phyloP scores from a whole-genome alignment of 257 asterid species.

The Solanum virginianum region DNA sequence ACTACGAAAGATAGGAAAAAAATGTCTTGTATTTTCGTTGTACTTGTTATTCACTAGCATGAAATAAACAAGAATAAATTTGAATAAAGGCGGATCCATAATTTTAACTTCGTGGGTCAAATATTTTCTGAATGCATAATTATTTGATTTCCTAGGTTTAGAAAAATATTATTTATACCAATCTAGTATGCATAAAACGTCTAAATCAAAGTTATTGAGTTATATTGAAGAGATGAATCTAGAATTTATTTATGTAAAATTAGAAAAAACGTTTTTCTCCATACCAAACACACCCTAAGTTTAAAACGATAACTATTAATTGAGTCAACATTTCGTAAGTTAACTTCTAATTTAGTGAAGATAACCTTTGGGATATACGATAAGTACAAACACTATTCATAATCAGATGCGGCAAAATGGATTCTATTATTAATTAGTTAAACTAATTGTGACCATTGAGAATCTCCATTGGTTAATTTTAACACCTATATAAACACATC shows the following conservation, averaged over 20 bases:
- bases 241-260: neutral
- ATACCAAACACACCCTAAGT: neutral
- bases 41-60: neutral
- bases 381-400: neutral
- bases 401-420: neutral
- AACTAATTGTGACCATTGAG: neutral
- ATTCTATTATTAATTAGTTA: neutral
- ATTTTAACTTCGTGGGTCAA: neutral
- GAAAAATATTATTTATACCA: neutral
- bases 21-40: neutral
- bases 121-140: neutral
- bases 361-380: neutral
- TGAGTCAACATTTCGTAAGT: rapidly evolving
- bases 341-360: neutral
- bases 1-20: neutral
- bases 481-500: neutral
- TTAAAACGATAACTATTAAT: neutral
- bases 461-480: neutral
- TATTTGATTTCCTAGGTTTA: neutral
- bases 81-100: neutral
- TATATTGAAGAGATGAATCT: neutral
- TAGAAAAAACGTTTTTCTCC: neutral
- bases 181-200: neutral
- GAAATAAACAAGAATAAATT: neutral
- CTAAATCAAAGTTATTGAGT: neutral